Base-by-base conservation (phyloP, 2,329 filamentous ascomycete genomes). In the Nannizzia gypsea region DNA sequence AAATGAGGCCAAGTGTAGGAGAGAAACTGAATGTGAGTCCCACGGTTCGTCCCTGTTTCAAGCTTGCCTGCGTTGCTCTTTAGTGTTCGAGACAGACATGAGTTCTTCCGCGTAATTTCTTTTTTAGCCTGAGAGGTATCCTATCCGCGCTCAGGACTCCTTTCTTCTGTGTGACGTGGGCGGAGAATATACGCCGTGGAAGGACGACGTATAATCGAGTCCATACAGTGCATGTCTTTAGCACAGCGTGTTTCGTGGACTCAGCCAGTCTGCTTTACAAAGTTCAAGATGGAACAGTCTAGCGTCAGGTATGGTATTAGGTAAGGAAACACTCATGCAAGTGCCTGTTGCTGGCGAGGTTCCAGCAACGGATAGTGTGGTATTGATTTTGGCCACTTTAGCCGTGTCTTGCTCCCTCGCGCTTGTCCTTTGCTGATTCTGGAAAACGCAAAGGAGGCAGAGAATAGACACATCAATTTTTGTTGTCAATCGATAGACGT, bases 51-150 rank as follows among this genome's bases (percentile, higher is more conserved):
- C 28, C 48, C 48, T 52, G 48, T 52, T 52, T 31, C 48, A 31
- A 52, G 48, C 22, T 46, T 20, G 42, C 42, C 20, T 46, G 42
- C 42, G 42, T 46, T 46, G 9, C 20, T n/a, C 24, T 28, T 52
- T 26, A 52, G 48, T 24, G 22, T 31, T 52, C 48, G 11, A 52
- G 48, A 26, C 26, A 52, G 48, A 52, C 22, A 52, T 52, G 48
- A 52, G 22, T 52, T 52, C 22, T 52, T 52, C 48, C 48, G 48
- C 48, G 48, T 52, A 52, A 52, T 52, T 52, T n/a, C 48, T 52
- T 52, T 52, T 48, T 28, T 26, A 28, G 22, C 48, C 48, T 13
- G 24, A 52, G 5, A 15, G 11, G 6, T 31, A 52, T 52, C 48
- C 48, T 52, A 52, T 52, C 48, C 48, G 22, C 48, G 48, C 48